These are phyloP conservation scores for Condylostoma magnum DNA, from an alignment of 169 alveolate species.

Conservation along the genomic window DNA sequence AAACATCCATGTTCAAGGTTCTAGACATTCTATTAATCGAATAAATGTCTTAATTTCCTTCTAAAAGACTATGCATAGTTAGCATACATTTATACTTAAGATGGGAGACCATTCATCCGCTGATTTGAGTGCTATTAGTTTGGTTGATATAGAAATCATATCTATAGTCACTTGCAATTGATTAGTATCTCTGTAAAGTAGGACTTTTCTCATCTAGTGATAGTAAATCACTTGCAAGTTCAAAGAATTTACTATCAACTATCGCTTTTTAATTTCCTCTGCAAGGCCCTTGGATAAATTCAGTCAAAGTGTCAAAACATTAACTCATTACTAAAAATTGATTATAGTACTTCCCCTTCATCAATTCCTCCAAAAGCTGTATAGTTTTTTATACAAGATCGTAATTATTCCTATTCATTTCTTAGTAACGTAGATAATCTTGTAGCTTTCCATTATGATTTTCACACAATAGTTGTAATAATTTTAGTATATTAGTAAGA, in stretches of 20 bases:
- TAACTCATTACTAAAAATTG: neutral
- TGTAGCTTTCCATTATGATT: slow-evolving; percentile 61
- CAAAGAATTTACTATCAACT: slow-evolving; percentile 33
- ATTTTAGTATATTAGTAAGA: slow-evolving; percentile 37
- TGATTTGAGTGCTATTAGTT: neutral
- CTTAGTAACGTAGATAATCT: slow-evolving; percentile 62
- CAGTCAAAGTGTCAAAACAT: slow-evolving; percentile 60
- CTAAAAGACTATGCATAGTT: slow-evolving; percentile 21
- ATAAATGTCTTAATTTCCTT: slow-evolving; percentile 14
- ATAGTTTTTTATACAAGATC: slow-evolving; percentile 6
- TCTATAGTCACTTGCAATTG: neutral
- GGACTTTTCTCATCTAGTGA: neutral
- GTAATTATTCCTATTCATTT: slow-evolving; percentile 24
- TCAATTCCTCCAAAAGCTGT: neutral
- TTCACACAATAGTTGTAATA: slow-evolving; percentile 65
- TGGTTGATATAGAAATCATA: neutral
- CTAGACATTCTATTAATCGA: slow-evolving; percentile 9
- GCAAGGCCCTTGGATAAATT: slow-evolving; percentile 81
- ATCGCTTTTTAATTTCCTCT: slow-evolving; percentile 62
- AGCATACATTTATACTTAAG: slow-evolving; percentile 21
- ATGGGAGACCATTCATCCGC: slow-evolving; percentile 20
- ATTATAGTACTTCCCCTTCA: neutral
- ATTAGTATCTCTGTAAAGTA: neutral
- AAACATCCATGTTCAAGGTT: neutral
- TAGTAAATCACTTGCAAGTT: neutral